These are phyloP conservation scores for Sporormia fimetaria DNA, from an alignment of 495 filamentous ascomycete species.

Conservation along the genomic window DNA sequence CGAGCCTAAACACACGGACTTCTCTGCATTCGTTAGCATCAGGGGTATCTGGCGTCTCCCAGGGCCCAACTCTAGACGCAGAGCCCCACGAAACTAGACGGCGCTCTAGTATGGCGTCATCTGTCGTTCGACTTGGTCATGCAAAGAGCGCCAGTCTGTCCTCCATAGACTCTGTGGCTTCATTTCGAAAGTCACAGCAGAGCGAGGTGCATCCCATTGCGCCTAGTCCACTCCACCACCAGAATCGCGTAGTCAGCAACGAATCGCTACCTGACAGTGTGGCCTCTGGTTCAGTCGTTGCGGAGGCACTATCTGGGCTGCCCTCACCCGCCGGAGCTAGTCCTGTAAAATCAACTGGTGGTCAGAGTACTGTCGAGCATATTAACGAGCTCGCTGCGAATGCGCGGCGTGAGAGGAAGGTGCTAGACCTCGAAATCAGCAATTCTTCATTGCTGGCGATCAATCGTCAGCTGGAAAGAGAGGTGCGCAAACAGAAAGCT, in stretches of 20 bases:
- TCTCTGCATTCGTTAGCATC: slow-evolving; percentile 16
- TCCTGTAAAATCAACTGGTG: slow-evolving; percentile 35
- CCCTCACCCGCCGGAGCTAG: slow-evolving; percentile 35
- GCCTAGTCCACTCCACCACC: slow-evolving; percentile 14
- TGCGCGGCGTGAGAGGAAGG: slow-evolving; percentile 84
- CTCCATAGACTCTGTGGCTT: slow-evolving; percentile 25
- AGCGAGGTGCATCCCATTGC: slow-evolving; percentile 8
- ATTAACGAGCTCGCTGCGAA: slow-evolving; percentile 62
- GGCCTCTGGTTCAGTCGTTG: slow-evolving; percentile 7
- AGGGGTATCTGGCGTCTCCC: slow-evolving; percentile 5
- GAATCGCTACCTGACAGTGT: slow-evolving; percentile 18
- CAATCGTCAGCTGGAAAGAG: slow-evolving; percentile 81
- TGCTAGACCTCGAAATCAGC: slow-evolving; percentile 94
- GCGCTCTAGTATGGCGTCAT: slow-evolving; percentile 19
- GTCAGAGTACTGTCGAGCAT: slow-evolving; percentile 34
- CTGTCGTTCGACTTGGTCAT: slow-evolving; percentile 15
- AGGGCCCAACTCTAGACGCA: slow-evolving; percentile 4
- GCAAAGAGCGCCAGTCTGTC: slow-evolving; percentile 26
- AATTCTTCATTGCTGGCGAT: slow-evolving; percentile 96
- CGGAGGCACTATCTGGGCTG: slow-evolving; percentile 4
- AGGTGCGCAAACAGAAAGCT: slow-evolving; percentile 80
- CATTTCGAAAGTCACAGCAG: slow-evolving; percentile 10
- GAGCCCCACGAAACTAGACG: too few species aligned
- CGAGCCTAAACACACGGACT: slow-evolving; percentile 9
- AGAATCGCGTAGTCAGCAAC: slow-evolving; percentile 16